phyloP scores from a whole-genome alignment of 768 basidiomycete species.

The Leccinum rimulosum region DNA sequence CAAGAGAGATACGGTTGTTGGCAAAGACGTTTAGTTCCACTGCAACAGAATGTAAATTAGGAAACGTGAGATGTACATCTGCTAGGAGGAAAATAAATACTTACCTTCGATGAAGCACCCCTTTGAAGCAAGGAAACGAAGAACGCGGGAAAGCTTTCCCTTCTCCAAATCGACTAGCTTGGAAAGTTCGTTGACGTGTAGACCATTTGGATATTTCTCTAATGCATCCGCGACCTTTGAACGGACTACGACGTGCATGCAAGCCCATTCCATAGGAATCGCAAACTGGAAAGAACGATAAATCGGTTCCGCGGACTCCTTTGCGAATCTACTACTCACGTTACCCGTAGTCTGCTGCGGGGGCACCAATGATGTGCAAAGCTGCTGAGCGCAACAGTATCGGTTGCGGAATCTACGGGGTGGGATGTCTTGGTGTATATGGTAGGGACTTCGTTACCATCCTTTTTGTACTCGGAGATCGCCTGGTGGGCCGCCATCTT shows the following conservation, averaged over 20 bases:
- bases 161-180: background rate
- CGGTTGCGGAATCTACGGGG: background rate
- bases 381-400: background rate
- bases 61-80: background rate
- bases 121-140: conserved; percentile 30
- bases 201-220: background rate
- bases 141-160: conserved; percentile 17
- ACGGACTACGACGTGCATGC: too few relatives aligned
- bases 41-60: background rate
- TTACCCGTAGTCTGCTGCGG: background rate
- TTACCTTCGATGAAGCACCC: conserved; percentile 33
- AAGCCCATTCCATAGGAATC: too few relatives aligned
- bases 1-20: conserved; percentile 34
- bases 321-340: background rate
- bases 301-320: too few relatives aligned
- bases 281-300: too few relatives aligned
- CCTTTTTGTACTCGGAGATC: background rate
- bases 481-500: background rate
- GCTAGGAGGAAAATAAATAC: background rate
- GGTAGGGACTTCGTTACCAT: background rate
- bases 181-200: background rate
- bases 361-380: background rate
- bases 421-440: background rate
- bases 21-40: conserved; percentile 12
- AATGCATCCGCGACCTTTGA: too few relatives aligned